Evolutionary conservation across 2,329 filamentous ascomycete genomes (phyloP).

Genomic region (Aureobasidium pullulans): DNA sequence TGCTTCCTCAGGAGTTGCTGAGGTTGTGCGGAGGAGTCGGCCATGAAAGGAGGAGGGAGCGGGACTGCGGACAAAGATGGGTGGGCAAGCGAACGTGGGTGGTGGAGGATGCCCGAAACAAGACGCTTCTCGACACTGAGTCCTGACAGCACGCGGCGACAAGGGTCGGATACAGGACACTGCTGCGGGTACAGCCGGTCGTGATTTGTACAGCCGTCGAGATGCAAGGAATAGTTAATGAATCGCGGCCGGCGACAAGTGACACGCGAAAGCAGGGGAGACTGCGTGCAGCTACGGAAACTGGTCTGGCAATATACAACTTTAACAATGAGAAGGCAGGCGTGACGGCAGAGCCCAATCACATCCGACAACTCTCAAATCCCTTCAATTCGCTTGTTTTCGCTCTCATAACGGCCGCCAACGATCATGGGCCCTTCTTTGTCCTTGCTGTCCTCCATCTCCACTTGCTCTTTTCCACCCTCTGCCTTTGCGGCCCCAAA

Average conservation of each 20-base stretch:
- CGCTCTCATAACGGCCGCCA: neutral
- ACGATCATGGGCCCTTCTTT: neutral
- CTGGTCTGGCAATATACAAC: slow-evolving; percentile 2
- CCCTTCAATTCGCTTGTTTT: slow-evolving; percentile 10
- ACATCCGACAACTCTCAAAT: neutral
- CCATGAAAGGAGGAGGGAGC: slow-evolving; percentile 7
- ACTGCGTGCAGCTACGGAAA: slow-evolving; percentile 3
- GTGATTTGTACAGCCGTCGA: slow-evolving; percentile 7
- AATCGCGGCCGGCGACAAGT: slow-evolving; percentile 6
- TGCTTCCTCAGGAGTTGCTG: slow-evolving; percentile 13
- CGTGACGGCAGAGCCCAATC: neutral
- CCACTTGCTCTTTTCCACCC: neutral
- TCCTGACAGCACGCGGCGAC: neutral
- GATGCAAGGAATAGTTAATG: slow-evolving; percentile 9
- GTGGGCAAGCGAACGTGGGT: neutral
- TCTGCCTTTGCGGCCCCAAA: neutral
- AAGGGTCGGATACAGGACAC: neutral
- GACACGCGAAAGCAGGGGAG: slow-evolving; percentile 8
- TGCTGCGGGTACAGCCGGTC: slow-evolving; percentile 1
- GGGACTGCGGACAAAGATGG: neutral
- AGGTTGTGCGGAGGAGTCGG: slow-evolving; percentile 1
- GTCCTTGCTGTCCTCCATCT: neutral
- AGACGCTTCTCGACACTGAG: neutral
- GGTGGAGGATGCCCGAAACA: slow-evolving; percentile 1
- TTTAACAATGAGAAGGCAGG: neutral